Conservation (phyloP, 1,284 basidiomycete genomes). For the Ganoderma multipileum region DNA sequence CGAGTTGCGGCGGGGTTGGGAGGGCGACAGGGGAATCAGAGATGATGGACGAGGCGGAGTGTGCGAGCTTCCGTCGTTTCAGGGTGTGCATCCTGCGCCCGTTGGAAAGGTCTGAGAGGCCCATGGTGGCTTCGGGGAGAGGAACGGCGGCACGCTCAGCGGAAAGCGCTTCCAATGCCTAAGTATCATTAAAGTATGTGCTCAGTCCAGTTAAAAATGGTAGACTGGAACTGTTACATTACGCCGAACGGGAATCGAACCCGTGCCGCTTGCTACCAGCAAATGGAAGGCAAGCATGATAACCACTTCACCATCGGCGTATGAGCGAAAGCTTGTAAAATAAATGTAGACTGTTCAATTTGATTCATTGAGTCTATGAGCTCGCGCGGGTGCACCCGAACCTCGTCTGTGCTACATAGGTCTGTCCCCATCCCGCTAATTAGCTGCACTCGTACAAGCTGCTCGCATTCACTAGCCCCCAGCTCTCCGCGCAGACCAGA, state of each 20-base stretch:
- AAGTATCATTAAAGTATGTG: no score
- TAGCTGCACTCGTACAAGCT: neutral
- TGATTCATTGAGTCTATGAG: no score
- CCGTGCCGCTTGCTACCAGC: conserved; percentile 37
- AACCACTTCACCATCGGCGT: conserved; percentile 41
- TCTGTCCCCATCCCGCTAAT: neutral
- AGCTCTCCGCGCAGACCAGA: neutral
- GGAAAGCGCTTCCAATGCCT: no score
- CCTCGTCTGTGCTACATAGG: no score
- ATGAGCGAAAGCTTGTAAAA: neutral
- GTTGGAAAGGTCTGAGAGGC: conserved; percentile 3
- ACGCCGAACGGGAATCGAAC: conserved; percentile 42
- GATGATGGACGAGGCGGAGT: neutral
- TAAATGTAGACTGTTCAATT: neutral
- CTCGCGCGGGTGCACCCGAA: no score
- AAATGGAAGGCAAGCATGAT: conserved; percentile 41
- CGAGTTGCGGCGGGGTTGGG: neutral
- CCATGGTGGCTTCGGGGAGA: conserved; percentile 11
- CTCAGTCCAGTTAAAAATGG: no score
- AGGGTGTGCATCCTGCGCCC: conserved; percentile 8
- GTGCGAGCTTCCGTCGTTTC: conserved; percentile 22
- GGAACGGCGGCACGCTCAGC: no score
- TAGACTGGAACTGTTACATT: no score
- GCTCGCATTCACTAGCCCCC: neutral
- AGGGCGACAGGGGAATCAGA: neutral